phyloP scores from a whole-genome alignment of 2,329 filamentous ascomycete genomes.

The Sporothrix schenckii region DNA sequence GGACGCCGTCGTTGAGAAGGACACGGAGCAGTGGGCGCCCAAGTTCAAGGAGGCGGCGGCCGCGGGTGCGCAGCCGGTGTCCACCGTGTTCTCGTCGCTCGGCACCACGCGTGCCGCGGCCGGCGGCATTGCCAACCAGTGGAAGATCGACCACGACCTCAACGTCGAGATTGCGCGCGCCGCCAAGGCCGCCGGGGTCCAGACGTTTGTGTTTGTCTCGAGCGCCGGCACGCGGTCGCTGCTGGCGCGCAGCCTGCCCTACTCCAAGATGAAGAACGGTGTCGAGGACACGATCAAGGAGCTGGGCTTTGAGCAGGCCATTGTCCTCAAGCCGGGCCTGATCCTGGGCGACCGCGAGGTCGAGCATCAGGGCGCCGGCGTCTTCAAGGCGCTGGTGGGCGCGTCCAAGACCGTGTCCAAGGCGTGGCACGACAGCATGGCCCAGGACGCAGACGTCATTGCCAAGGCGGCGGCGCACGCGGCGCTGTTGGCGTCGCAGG shows the following conservation, averaged over 20 bases:
- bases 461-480: conserved; percentile 67
- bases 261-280: conserved; percentile 78
- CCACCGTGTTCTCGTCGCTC: conserved; percentile 73
- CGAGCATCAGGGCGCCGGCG: conserved; percentile 60
- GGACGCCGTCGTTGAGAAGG: conserved; percentile 65
- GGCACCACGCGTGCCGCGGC: conserved; percentile 78
- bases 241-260: conserved; percentile 50
- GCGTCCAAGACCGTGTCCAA: conserved; percentile 58
- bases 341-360: conserved; percentile 73
- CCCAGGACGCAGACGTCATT: conserved; percentile 75
- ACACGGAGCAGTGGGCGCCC: conserved; percentile 69
- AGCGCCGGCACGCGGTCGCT: conserved; percentile 53
- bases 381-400: conserved; percentile 59
- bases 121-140: conserved; percentile 76
- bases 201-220: conserved; percentile 78
- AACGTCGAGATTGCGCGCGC: conserved; percentile 77
- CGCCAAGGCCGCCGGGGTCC: conserved; percentile 71
- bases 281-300: conserved; percentile 76
- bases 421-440: conserved; percentile 65
- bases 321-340: conserved; percentile 74
- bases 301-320: conserved; percentile 74
- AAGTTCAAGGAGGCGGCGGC: conserved; percentile 55
- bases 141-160: conserved; percentile 85
- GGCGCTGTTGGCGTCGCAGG: conserved; percentile 59
- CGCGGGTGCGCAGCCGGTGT: conserved; percentile 51